A percentile compares a stretch with the other conserved stretches of the same genome.
Evolutionary conservation across 140 eudicot species (phyloP).

Genomic region (Flaveria floridana): DNA sequence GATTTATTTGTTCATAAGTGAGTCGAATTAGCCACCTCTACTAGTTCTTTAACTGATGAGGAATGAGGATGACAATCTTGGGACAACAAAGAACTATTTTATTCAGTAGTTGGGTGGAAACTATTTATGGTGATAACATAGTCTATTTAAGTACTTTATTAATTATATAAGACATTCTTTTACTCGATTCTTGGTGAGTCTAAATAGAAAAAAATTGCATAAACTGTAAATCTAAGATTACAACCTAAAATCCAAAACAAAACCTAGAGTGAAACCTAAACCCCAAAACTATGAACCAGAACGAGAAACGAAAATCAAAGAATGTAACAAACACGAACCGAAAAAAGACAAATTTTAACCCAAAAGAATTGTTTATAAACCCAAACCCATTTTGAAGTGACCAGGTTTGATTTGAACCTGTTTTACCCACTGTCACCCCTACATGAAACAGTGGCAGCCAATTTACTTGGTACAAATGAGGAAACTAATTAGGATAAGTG

Average conservation of each 20-base stretch:
- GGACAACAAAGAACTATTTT: background rate
- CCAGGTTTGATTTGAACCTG: background rate
- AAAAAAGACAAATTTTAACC: background rate
- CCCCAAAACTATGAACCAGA: conserved; percentile 9
- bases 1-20: background rate
- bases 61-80: background rate
- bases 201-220: background rate
- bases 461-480: background rate
- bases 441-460: background rate
- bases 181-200: background rate
- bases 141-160: background rate
- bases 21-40: background rate
- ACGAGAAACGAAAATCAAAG: background rate
- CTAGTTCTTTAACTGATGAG: background rate
- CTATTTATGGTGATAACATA: background rate
- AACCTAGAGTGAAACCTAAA: background rate
- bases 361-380: background rate
- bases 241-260: conserved; percentile 2
- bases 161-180: background rate
- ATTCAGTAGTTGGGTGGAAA: background rate
- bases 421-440: conserved; percentile 3
- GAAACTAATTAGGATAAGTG: background rate
- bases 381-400: background rate
- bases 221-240: background rate
- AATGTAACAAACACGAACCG: background rate